These are phyloP conservation scores for Pleurotus eryngii DNA, from an alignment of 768 basidiomycete species.

Conservation along the genomic window DNA sequence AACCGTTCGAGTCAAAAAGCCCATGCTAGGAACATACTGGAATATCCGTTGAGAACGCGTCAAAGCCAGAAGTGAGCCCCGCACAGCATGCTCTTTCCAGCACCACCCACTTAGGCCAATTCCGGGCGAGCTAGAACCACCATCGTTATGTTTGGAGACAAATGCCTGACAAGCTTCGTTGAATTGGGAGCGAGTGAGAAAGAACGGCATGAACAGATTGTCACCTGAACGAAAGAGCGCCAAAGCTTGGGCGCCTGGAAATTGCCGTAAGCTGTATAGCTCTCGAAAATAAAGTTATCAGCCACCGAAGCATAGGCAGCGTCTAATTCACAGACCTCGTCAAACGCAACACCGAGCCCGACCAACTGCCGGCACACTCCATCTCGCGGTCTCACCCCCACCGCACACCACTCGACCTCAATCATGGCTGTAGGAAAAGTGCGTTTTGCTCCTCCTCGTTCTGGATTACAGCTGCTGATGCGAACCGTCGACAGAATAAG, in stretches of 20 bases:
- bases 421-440: slow-evolving; percentile 92
- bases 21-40: slow-evolving; percentile 35
- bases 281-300: slow-evolving; percentile 55
- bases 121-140: not conserved
- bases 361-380: slow-evolving; percentile 43
- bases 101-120: slow-evolving; percentile 40
- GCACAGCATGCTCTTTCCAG: slow-evolving; percentile 60
- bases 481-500: slow-evolving; percentile 69
- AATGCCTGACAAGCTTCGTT: slow-evolving; percentile 55
- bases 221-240: slow-evolving; percentile 17
- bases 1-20: slow-evolving; percentile 44
- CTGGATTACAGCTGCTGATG: too few relatives aligned
- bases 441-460: slow-evolving; percentile 4
- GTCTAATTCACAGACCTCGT: slow-evolving; percentile 21
- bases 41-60: slow-evolving; percentile 7
- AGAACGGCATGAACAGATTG: slow-evolving; percentile 19
- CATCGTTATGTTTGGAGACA: slow-evolving; percentile 25
- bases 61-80: slow-evolving; percentile 21
- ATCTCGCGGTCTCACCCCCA: slow-evolving; percentile 35
- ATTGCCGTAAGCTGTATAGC: slow-evolving; percentile 42
- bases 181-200: slow-evolving; percentile 60
- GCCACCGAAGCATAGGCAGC: slow-evolving; percentile 41
- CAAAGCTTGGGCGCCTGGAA: slow-evolving; percentile 39
- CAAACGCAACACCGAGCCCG: slow-evolving; percentile 42
- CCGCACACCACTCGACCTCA: slow-evolving; percentile 35